Base-by-base conservation (phyloP, 306 rosid species). In the Hippophae tibetana region DNA sequence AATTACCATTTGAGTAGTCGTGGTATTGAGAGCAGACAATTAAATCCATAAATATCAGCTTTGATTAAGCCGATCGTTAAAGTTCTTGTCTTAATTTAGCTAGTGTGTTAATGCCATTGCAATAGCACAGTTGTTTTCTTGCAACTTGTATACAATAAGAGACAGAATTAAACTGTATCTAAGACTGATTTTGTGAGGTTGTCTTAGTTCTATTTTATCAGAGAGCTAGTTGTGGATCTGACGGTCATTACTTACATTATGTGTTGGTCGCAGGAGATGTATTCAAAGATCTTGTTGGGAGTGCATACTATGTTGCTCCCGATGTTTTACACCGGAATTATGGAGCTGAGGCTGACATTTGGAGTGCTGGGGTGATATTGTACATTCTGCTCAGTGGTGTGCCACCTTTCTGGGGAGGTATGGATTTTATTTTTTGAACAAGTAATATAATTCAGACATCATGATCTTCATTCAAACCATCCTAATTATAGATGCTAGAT, bases 351-450 rank as follows among this genome's bases (percentile, higher is more conserved):
- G 87, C 89, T 67, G 98, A 92, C 79, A 78, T 84, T 79, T 92
- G 98, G 98, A 87, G 98, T 72, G 95, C 93, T 3, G 98, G 98
- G 5, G 76, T 92, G 51, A 92, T 92, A 64, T 72, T 92, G 23
- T 92, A 85, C 76, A 92, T 92, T 81, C 79, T 92, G 53, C 98
- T 92, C 55, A 78, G 93, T 69, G 98, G 98, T 41, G 93, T 92
- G 42, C 98, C 98, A 1, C 98, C 98, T 42, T 87, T 87, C 74
- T 92, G 96, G 96, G 96, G 93, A 78, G 98, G 98, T 92, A 78
- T 13, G 51, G 3, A 11, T 58, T 26, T 56, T 42, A 7, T 65
- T 8, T 49, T 25, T 47, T 1, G 23, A 12, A 45, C 44, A 47
- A 31, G 41, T 49, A 42, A 13, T 13, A 31, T 18, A 12, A 43